Percentiles rank a stretch among this genome's conserved stretches.
Evolutionary conservation across 2,329 filamentous ascomycete species (phyloP).

Genomic region (Penicillium capsulatum): DNA sequence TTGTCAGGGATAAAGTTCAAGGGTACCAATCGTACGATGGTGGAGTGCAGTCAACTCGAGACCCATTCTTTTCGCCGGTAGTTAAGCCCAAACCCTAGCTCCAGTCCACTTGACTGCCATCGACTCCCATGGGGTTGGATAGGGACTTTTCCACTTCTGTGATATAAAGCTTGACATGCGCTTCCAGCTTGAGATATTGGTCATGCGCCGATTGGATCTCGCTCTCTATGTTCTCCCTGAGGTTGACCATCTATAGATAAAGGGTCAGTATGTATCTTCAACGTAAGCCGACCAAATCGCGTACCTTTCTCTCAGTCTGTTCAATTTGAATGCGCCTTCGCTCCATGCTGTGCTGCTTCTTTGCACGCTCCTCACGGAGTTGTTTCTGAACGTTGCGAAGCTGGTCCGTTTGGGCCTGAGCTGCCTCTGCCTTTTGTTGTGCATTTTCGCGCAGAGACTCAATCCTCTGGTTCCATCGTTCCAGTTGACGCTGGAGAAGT

Average conservation of each 20-base stretch:
- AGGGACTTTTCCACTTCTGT: constrained; percentile 98
- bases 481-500: constrained; percentile 75
- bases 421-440: constrained; percentile 72
- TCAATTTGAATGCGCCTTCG: constrained; percentile 88
- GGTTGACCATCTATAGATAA: constrained; percentile 78
- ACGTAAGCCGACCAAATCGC: constrained; percentile 11
- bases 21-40: too few relatives aligned
- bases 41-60: too few relatives aligned
- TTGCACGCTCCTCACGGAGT: constrained; percentile 76
- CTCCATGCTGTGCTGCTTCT: constrained; percentile 90
- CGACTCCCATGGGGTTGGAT: too few relatives aligned
- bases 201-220: constrained; percentile 87
- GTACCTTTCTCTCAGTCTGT: constrained; percentile 96
- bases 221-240: constrained; percentile 95
- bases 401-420: constrained; percentile 86
- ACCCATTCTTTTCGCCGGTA: too few relatives aligned
- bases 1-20: too few relatives aligned
- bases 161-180: constrained; percentile 95
- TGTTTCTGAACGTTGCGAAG: constrained; percentile 73
- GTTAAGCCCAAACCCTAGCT: too few relatives aligned
- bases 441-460: constrained; percentile 77
- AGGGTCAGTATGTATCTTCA: constrained; percentile 18
- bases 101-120: too few relatives aligned
- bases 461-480: constrained; percentile 81
- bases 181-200: constrained; percentile 95